Conservation (phyloP, 2,329 filamentous ascomycete species). For the Colletotrichum simmondsii region DNA sequence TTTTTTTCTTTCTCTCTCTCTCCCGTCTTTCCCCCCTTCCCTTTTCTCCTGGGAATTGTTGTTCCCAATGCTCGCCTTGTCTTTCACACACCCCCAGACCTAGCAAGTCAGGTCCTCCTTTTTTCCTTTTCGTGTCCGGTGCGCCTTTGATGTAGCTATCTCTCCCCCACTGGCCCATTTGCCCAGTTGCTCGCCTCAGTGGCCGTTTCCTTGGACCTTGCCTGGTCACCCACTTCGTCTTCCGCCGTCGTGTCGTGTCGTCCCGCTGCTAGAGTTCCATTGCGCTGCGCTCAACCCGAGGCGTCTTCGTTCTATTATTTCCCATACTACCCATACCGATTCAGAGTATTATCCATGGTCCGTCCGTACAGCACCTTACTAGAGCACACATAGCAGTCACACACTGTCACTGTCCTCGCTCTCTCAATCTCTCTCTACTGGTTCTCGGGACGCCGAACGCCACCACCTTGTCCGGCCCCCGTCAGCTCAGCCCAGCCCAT, state of each 20-base stretch:
- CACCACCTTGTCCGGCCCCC: slow-evolving; percentile 18
- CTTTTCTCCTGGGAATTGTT: too few relatives aligned
- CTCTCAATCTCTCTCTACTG: not conserved
- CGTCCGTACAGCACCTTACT: too few relatives aligned
- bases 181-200: not conserved
- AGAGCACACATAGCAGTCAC: not conserved
- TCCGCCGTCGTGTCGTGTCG: not conserved
- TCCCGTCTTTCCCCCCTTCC: not conserved
- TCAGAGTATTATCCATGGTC: not conserved
- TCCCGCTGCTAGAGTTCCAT: not conserved
- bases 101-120: slow-evolving; percentile 9
- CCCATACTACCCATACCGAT: not conserved
- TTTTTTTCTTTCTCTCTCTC: not conserved
- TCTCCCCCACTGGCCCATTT: not conserved
- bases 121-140: slow-evolving; percentile 4
- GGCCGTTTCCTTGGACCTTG: slow-evolving; percentile 1
- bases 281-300: not conserved
- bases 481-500: slow-evolving; percentile 27
- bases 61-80: slow-evolving; percentile 20
- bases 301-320: slow-evolving; percentile 1
- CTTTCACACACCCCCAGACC: slow-evolving; percentile 1
- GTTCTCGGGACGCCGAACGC: slow-evolving; percentile 25
- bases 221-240: not conserved
- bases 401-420: too few relatives aligned
- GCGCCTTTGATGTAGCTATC: slow-evolving; percentile 3